Evolutionary conservation across 2,329 filamentous ascomycete species (phyloP).

Genomic region (Cladorrhinum sp.): DNA sequence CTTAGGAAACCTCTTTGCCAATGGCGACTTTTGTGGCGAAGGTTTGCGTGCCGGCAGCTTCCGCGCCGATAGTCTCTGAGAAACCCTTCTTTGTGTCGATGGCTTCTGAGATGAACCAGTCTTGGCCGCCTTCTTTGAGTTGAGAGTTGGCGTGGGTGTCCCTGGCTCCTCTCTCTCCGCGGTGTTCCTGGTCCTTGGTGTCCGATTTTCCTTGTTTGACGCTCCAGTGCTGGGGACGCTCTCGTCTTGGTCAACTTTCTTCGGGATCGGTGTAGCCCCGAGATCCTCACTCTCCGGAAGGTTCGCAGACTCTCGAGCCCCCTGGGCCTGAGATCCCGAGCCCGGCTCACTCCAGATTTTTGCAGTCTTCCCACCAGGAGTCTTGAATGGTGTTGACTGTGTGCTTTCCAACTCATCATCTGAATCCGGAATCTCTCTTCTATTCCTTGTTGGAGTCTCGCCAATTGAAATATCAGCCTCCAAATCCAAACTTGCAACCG

Average conservation of each 20-base stretch:
- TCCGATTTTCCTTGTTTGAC: slow-evolving; percentile 23
- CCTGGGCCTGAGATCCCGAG: background rate
- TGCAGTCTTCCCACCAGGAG: background rate
- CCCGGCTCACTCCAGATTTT: slow-evolving; percentile 5
- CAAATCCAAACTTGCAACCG: slow-evolving; percentile 14
- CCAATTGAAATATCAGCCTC: slow-evolving; percentile 5
- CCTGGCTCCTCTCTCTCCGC: slow-evolving; percentile 11
- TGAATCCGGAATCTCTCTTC: slow-evolving; percentile 48
- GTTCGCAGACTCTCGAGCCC: background rate
- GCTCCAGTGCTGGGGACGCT: slow-evolving; percentile 3
- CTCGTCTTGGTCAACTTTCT: background rate
- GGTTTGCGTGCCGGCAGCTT: background rate
- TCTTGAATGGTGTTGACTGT: slow-evolving; percentile 24
- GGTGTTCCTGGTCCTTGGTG: background rate
- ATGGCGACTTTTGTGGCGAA: background rate
- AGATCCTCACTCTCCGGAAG: background rate
- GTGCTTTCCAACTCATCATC: slow-evolving; percentile 41
- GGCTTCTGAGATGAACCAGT: slow-evolving; percentile 4
- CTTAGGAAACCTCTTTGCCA: background rate
- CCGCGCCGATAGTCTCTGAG: background rate
- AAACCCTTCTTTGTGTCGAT: background rate
- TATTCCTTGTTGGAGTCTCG: slow-evolving; percentile 15
- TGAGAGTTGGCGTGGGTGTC: slow-evolving; percentile 16
- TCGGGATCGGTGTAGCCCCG: background rate
- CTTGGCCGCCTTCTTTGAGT: background rate